Percentiles rank a stretch among this genome's conserved stretches.
These are phyloP conservation scores for Rhodotorula glutinis DNA, from an alignment of 1,284 basidiomycete species.

Conservation along the genomic window DNA sequence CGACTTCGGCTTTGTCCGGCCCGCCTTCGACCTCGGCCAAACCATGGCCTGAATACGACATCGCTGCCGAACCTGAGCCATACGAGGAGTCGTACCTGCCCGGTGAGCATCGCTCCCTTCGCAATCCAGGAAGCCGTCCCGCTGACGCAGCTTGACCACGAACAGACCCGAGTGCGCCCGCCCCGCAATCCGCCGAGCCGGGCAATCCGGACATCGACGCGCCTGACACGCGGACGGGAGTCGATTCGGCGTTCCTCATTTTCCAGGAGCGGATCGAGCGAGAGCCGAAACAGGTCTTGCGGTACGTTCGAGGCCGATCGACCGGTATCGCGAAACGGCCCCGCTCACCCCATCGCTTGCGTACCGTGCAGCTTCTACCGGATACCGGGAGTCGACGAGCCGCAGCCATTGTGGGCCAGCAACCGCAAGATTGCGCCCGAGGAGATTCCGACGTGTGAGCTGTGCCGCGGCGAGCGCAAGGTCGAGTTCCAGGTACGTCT, in stretches of 20 bases:
- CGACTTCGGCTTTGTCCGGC: background rate
- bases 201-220: conserved; percentile 27
- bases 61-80: conserved; percentile 32
- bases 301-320: no score
- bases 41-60: conserved; percentile 31
- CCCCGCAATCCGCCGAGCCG: conserved; percentile 11
- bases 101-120: background rate
- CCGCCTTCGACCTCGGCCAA: background rate
- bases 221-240: conserved; percentile 31
- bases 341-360: no score
- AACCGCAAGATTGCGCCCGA: conserved; percentile 10
- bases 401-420: conserved; percentile 33
- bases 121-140: background rate
- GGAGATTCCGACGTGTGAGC: conserved; percentile 24
- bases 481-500: conserved; percentile 37
- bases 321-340: no score
- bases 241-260: conserved; percentile 32
- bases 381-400: conserved; percentile 31
- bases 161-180: background rate
- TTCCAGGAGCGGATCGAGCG: conserved; percentile 40
- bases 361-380: conserved; percentile 41
- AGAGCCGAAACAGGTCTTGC: conserved; percentile 35
- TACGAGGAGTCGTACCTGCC: conserved; percentile 38
- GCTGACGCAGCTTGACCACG: no score
- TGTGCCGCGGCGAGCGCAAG: conserved; percentile 29